phyloP scores from a whole-genome alignment of 1,284 basidiomycete species.

The Ustilago xerochloae region DNA sequence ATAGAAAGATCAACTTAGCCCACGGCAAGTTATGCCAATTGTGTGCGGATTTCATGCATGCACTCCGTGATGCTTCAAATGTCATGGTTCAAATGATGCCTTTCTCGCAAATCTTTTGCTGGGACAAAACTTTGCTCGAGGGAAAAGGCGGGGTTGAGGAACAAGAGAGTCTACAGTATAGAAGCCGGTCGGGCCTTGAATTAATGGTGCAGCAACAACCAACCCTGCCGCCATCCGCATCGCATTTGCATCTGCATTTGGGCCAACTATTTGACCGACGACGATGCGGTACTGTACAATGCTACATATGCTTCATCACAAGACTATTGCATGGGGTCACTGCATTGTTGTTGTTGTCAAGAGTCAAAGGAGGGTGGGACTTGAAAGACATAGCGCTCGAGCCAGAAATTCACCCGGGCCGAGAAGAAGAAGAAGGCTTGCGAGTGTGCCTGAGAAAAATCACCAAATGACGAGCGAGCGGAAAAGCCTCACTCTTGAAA shows the following conservation, averaged over 20 bases:
- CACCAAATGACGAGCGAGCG: slow-evolving; percentile 8
- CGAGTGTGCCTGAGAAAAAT: slow-evolving; percentile 5
- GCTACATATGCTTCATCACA: slow-evolving; percentile 4
- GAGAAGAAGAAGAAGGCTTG: neutral
- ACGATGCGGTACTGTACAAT: too few species aligned
- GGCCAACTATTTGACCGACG: too few species aligned
- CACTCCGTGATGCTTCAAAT: too few species aligned
- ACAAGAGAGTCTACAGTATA: neutral
- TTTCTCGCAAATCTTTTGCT: neutral
- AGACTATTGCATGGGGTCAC: neutral
- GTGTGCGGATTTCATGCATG: too few species aligned
- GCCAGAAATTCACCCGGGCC: too few species aligned
- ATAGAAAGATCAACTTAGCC: neutral
- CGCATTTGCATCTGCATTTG: too few species aligned
- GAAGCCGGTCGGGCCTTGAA: slow-evolving; percentile 37
- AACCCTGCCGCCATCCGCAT: neutral
- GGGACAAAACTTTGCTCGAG: slow-evolving; percentile 1
- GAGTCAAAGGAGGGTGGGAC: neutral
- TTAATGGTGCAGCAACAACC: slow-evolving; percentile 9
- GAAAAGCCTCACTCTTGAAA: slow-evolving; percentile 14
- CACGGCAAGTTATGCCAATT: too few species aligned
- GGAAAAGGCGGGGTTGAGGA: slow-evolving; percentile 14
- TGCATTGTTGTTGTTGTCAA: neutral
- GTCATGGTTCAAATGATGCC: neutral
- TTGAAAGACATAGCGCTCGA: neutral